Percentiles rank a stretch among this genome's conserved stretches.
These are phyloP conservation scores for Lagenidium sp. DNA, from an alignment of 352 stramenopile genomes.

Conservation along the genomic window DNA sequence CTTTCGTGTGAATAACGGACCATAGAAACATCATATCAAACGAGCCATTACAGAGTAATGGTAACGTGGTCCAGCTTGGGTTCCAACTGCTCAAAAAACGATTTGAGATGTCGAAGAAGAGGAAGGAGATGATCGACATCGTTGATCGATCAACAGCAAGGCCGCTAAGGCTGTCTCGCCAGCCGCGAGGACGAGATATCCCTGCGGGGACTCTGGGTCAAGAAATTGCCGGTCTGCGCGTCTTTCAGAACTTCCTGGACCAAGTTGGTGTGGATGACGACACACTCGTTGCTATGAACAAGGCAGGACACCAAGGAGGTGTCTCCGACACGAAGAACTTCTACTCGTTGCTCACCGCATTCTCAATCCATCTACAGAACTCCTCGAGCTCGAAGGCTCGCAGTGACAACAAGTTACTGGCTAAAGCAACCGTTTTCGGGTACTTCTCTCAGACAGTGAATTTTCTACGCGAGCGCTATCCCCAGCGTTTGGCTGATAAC, in stretches of 20 bases:
- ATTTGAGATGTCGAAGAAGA: no score
- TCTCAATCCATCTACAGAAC: slow-evolving; percentile 14
- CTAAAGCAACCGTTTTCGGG: slow-evolving; percentile 5
- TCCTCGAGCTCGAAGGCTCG: slow-evolving; percentile 6
- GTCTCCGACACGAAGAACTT: slow-evolving; percentile 2
- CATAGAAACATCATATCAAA: background rate
- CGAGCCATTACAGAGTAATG: background rate
- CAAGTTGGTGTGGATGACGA: no score
- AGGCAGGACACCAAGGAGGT: no score
- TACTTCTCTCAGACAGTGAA: slow-evolving; percentile 12
- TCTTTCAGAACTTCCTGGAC: no score
- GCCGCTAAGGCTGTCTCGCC: no score
- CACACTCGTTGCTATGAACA: no score
- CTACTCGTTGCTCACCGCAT: slow-evolving; percentile 7
- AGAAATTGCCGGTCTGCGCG: no score
- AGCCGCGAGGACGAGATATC: no score
- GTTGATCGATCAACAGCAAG: no score
- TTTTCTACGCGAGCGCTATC: slow-evolving; percentile 4
- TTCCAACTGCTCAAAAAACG: no score
- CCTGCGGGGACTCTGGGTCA: no score
- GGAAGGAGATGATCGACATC: no score
- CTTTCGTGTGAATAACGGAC: background rate
- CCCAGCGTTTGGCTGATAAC: background rate
- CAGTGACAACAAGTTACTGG: slow-evolving; percentile 1
- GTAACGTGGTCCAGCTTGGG: background rate